Base-by-base conservation (phyloP, 2,329 filamentous ascomycete species). In the Penicillium psychrosexuale region DNA sequence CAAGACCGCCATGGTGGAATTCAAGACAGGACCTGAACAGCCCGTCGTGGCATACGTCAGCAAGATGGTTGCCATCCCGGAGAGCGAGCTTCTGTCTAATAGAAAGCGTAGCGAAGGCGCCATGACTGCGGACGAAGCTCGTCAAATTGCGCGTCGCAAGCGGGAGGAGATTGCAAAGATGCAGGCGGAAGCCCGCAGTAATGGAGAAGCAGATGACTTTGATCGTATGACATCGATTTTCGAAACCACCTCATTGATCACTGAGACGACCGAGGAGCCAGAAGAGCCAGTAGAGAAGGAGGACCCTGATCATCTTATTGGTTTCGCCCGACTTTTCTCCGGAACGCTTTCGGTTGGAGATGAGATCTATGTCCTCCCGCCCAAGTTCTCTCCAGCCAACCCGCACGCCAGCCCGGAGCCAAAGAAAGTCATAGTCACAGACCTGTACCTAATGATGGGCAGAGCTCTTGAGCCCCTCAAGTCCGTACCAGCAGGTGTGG, bases 61-160 rank as follows among this genome's bases (percentile, higher is more conserved):
- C 76, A 99, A 99, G 72, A 97, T 99, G 91, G 90, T 97, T 1
- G 94, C 94, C 0, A 82, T 99, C 12, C 93, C 91, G 0, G 90
- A 95, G 67, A 97, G 90, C 72, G 93, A 99, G 65, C 78, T 99
- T 5, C 89, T 90, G 0, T 84, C 93, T 49, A 96, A 96, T 71
- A 73, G 72, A 22, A 95, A 88, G 72, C 82, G 90, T 43, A 82
- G 85, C 15, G 87, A 87, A 0, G 85, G 76, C 19, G 76, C 86
- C 40, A 81, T 97, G 67, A 96, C 84, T 37, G 88, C 91, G 1
- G 94, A 96, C 59, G 94, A 97, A 74, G 94, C 94, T 3, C 81
- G 90, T 61, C 92, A 97, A 60, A 76, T 97, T 55, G 94, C 90
- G 0, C 84, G 91, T 15, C 89, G 87, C 73, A 97, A 97, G 78